Evolutionary conservation across 2,329 filamentous ascomycete species (phyloP).

Genomic region (Phoma herbarum): DNA sequence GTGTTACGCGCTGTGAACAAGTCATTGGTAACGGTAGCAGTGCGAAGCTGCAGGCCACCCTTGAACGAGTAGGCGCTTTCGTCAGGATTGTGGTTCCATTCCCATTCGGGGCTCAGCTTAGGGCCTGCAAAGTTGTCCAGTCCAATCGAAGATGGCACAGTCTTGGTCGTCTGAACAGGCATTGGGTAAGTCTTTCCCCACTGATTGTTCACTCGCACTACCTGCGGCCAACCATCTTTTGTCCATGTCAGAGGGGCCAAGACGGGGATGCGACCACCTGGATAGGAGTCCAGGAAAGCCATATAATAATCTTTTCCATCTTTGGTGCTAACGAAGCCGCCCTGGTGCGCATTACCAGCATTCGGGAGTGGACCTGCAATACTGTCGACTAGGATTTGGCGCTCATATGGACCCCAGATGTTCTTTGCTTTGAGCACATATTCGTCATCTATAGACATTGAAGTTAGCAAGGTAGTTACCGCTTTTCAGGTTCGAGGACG

Average conservation of each 20-base stretch:
- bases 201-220: conserved; percentile 55
- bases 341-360: conserved; percentile 63
- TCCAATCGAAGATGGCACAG: conserved; percentile 47
- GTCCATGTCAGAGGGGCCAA: conserved; percentile 64
- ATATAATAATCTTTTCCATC: conserved; percentile 67
- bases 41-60: conserved; percentile 58
- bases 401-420: conserved; percentile 63
- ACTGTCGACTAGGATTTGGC: conserved; percentile 55
- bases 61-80: conserved; percentile 56
- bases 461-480: not conserved
- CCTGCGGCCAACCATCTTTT: conserved; percentile 61
- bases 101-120: conserved; percentile 59
- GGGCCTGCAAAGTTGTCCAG: conserved; percentile 59
- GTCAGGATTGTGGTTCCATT: conserved; percentile 71
- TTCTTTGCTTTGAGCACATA: conserved; percentile 61
- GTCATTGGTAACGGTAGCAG: conserved; percentile 63
- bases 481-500: not conserved
- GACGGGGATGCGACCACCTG: conserved; percentile 65
- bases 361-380: conserved; percentile 56
- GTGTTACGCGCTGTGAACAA: conserved; percentile 56
- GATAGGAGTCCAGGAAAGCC: conserved; percentile 65
- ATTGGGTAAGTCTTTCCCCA: conserved; percentile 60
- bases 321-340: conserved; percentile 63
- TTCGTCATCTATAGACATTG: conserved; percentile 39
- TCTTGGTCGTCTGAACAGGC: conserved; percentile 43